phyloP scores from a whole-genome alignment of 2,329 filamentous ascomycete genomes.

The Sordariomycetes sp. region DNA sequence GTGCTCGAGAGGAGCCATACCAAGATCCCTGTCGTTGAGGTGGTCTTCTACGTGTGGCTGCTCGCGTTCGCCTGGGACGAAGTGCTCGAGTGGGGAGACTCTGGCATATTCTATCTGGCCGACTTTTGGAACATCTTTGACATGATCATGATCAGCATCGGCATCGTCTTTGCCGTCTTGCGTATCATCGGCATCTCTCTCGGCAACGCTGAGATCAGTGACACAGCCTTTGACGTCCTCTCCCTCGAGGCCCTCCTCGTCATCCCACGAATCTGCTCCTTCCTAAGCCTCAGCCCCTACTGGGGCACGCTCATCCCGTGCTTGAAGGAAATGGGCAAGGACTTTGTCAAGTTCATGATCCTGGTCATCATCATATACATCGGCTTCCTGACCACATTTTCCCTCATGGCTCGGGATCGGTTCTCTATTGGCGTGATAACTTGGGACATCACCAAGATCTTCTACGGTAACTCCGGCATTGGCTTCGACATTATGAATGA shows the following conservation, averaged over 20 bases:
- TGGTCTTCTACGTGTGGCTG: slow-evolving; percentile 76
- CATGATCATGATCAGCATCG: slow-evolving; percentile 65
- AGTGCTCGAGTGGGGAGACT: slow-evolving; percentile 75
- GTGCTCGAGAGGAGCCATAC: slow-evolving; percentile 62
- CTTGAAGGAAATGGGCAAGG: slow-evolving; percentile 88
- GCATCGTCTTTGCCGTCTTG: slow-evolving; percentile 59
- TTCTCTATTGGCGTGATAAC: slow-evolving; percentile 62
- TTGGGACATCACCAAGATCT: slow-evolving; percentile 70
- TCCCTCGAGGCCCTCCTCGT: slow-evolving; percentile 84
- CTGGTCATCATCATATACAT: slow-evolving; percentile 76
- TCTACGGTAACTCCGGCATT: slow-evolving; percentile 67
- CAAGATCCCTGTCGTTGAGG: slow-evolving; percentile 58
- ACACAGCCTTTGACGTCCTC: slow-evolving; percentile 80
- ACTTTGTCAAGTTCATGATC: slow-evolving; percentile 79
- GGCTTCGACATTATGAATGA: slow-evolving; percentile 61
- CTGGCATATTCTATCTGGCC: slow-evolving; percentile 76
- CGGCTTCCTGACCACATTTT: slow-evolving; percentile 83
- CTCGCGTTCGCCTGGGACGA: slow-evolving; percentile 83
- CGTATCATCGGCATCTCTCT: slow-evolving; percentile 43
- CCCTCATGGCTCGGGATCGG: slow-evolving; percentile 61
- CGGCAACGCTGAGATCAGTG: slow-evolving; percentile 53
- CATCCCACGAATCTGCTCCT: slow-evolving; percentile 79
- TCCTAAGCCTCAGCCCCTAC: slow-evolving; percentile 79
- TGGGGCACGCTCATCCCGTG: slow-evolving; percentile 87
- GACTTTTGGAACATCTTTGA: slow-evolving; percentile 76